Conservation (phyloP, 1,284 basidiomycete genomes). For the Pseudozyma tsukubaensis region DNA sequence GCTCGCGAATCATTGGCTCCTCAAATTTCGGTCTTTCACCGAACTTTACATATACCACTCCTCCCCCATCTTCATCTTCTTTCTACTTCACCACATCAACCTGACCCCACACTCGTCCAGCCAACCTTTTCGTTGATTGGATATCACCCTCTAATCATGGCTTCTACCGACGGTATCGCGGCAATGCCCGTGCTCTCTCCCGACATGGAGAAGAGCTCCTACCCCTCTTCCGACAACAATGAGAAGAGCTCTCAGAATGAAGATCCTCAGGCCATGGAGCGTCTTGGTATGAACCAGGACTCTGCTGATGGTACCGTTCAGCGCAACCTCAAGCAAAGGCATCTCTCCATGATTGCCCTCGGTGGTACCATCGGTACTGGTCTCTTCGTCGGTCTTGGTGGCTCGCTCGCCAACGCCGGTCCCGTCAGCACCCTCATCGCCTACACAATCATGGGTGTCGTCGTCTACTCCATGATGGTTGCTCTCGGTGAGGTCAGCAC, state of each 20-base stretch:
- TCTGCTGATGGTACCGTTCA: constrained; percentile 38
- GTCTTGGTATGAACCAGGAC: constrained; percentile 36
- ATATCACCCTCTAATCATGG: constrained; percentile 6
- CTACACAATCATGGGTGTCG: constrained; percentile 66
- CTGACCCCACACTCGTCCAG: not conserved
- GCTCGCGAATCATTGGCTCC: constrained; percentile 14
- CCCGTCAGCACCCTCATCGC: constrained; percentile 70
- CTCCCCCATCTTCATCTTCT: constrained; percentile 1
- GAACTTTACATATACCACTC: constrained; percentile 21
- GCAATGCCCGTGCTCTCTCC: constrained; percentile 13
- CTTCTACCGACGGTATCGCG: constrained; percentile 18
- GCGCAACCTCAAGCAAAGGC: constrained; percentile 55
- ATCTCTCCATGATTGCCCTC: constrained; percentile 62
- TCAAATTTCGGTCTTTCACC: constrained; percentile 4
- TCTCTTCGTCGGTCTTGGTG: constrained; percentile 80
- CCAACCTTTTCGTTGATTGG: not conserved
- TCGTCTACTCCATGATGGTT: constrained; percentile 67
- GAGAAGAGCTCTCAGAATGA: constrained; percentile 22
- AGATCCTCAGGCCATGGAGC: constrained; percentile 20
- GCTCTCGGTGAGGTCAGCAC: constrained; percentile 71
- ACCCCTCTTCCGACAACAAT: constrained; percentile 20
- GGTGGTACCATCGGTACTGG: constrained; percentile 67
- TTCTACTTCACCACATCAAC: not conserved
- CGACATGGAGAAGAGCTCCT: constrained; percentile 34
- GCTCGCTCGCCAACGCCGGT: constrained; percentile 70